phyloP scores from a whole-genome alignment of 2,329 filamentous ascomycete species.

The Pseudocercospora crystallina region DNA sequence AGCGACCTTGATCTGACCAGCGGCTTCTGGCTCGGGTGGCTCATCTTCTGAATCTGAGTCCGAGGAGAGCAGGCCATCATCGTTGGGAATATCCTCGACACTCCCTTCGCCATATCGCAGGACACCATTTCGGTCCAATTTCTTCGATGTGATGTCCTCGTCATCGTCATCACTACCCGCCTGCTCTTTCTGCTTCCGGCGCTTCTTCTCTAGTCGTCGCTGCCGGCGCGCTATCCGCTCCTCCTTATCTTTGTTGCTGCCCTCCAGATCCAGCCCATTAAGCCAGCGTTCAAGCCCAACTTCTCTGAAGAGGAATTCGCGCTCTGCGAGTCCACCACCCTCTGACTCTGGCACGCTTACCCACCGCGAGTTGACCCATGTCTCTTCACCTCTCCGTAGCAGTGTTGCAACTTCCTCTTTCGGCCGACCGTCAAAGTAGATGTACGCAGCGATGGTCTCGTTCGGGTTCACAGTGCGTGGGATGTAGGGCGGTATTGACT shows the following conservation, averaged over 20 bases:
- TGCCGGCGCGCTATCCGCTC: conserved; percentile 69
- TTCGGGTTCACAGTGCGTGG: conserved; percentile 90
- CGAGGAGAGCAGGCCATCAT: conserved; percentile 63
- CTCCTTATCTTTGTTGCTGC: conserved; percentile 76
- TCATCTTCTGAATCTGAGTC: conserved; percentile 76
- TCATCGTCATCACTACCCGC: conserved; percentile 54
- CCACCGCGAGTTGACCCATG: conserved; percentile 98
- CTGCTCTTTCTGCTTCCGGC: conserved; percentile 62
- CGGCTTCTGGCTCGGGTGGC: conserved; percentile 82
- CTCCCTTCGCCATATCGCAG: conserved; percentile 77
- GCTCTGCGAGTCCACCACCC: conserved; percentile 89
- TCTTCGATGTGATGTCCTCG: conserved; percentile 39
- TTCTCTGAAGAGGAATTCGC: conserved; percentile 95
- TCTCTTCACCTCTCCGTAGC: conserved; percentile 88
- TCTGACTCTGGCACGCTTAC: conserved; percentile 89
- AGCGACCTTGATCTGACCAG: conserved; percentile 96
- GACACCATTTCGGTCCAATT: conserved; percentile 53
- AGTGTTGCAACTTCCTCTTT: conserved; percentile 98
- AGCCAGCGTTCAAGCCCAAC: conserved; percentile 95
- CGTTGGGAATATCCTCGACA: conserved; percentile 68
- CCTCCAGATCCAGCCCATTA: conserved; percentile 83
- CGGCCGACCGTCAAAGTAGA: conserved; percentile 92
- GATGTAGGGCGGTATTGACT: conserved; percentile 77
- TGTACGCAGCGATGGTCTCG: conserved; percentile 97
- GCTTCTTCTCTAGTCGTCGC: conserved; percentile 69